phyloP scores from a whole-genome alignment of 495 filamentous ascomycete genomes.

The Pseudomonodictys pantanalensis region DNA sequence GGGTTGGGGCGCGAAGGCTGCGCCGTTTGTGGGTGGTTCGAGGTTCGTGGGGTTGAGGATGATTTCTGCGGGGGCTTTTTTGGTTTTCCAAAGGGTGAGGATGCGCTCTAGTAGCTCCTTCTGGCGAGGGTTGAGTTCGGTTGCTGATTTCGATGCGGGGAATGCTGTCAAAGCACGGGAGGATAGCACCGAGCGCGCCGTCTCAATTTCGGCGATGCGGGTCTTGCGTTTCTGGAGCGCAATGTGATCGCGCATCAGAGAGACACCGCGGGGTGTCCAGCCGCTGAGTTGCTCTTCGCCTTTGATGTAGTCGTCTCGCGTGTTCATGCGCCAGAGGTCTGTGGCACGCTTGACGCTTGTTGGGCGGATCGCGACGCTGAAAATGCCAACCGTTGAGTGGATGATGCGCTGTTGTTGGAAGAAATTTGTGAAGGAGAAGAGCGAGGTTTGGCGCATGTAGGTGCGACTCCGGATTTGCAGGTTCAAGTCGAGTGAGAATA shows the following conservation, averaged over 20 bases:
- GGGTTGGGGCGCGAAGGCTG: conserved; percentile 44
- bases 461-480: conserved; percentile 81
- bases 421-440: conserved; percentile 70
- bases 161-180: conserved; percentile 21
- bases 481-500: conserved; percentile 74
- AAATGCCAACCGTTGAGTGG: conserved; percentile 80
- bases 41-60: conserved; percentile 75
- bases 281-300: conserved; percentile 80
- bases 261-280: conserved; percentile 88
- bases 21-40: conserved; percentile 68
- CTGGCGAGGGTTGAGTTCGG: conserved; percentile 32
- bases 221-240: conserved; percentile 63
- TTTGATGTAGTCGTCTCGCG: conserved; percentile 87
- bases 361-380: conserved; percentile 79
- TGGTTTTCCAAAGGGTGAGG: conserved; percentile 73
- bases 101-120: conserved; percentile 62
- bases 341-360: conserved; percentile 84
- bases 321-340: conserved; percentile 97
- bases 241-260: conserved; percentile 80
- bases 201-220: conserved; percentile 74
- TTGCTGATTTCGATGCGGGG: not conserved
- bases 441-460: conserved; percentile 74
- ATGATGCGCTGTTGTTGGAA: conserved; percentile 83
- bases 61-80: conserved; percentile 67
- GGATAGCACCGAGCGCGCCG: conserved; percentile 68